These are phyloP conservation scores for Cordyceps cateniannulata DNA, from an alignment of 2,329 filamentous ascomycete species.

Conservation along the genomic window DNA sequence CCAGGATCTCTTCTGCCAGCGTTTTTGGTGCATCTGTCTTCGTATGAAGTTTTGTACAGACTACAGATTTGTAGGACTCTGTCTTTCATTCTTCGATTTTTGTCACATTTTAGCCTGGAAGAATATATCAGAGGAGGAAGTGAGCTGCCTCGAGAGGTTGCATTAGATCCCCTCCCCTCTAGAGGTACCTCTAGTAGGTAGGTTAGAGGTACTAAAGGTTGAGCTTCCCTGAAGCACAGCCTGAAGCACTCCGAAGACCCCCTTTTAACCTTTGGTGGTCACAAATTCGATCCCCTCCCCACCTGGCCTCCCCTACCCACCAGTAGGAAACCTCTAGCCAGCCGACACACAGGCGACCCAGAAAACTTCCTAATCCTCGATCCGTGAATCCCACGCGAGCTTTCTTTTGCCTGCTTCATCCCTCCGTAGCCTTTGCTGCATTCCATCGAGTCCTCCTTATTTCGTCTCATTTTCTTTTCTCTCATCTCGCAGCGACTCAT, in stretches of 20 bases:
- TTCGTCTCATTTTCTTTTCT: neutral
- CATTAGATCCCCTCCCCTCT: no score
- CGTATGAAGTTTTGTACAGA: no score
- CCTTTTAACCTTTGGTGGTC: neutral
- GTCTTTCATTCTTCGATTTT: no score
- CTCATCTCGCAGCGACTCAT: neutral
- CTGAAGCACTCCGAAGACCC: neutral
- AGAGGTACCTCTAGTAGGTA: no score
- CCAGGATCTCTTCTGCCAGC: no score
- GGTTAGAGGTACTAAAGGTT: no score
- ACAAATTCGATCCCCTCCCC: neutral
- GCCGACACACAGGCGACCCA: neutral
- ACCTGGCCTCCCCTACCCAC: neutral
- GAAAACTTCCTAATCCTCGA: neutral
- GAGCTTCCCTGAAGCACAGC: neutral
- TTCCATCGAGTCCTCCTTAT: neutral
- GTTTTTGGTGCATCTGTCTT: no score
- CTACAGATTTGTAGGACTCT: no score
- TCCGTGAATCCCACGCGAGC: conserved; percentile 1
- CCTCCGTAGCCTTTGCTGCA: neutral
- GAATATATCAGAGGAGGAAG: no score
- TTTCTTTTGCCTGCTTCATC: conserved; percentile 8
- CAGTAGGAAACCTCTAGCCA: neutral
- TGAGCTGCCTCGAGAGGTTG: no score
- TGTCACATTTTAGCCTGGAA: no score